Evolutionary conservation across 225 moss, liverwort and hornwort genomes (phyloP).

Genomic region (Neckera pumila): DNA sequence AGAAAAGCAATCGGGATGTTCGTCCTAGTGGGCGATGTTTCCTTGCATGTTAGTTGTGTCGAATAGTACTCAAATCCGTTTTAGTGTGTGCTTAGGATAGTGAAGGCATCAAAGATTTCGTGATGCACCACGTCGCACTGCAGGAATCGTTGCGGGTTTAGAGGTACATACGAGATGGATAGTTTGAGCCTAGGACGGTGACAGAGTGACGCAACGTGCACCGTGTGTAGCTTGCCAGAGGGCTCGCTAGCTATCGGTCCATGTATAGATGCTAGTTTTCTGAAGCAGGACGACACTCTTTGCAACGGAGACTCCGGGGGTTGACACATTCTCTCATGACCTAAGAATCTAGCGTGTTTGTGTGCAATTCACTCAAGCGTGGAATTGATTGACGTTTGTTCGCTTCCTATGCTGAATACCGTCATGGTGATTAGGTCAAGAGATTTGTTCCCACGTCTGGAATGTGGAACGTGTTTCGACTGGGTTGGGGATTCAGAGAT

Average conservation of each 20-base stretch:
- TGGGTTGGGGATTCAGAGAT: neutral
- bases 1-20: neutral
- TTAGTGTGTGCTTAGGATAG: neutral
- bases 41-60: neutral
- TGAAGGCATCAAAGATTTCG: neutral
- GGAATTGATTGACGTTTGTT: neutral
- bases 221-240: neutral
- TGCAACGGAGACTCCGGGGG: neutral
- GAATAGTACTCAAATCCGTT: neutral
- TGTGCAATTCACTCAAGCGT: neutral
- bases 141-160: neutral
- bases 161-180: neutral
- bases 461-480: neutral
- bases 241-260: neutral
- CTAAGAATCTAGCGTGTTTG: neutral
- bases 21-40: neutral
- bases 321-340: neutral
- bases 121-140: neutral
- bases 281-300: neutral
- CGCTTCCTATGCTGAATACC: neutral
- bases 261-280: neutral
- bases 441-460: neutral
- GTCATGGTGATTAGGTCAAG: neutral
- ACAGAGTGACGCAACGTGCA: neutral
- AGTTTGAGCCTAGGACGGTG: neutral